phyloP scores from a whole-genome alignment of 768 basidiomycete genomes.

The Xerocomellus amylosporus region DNA sequence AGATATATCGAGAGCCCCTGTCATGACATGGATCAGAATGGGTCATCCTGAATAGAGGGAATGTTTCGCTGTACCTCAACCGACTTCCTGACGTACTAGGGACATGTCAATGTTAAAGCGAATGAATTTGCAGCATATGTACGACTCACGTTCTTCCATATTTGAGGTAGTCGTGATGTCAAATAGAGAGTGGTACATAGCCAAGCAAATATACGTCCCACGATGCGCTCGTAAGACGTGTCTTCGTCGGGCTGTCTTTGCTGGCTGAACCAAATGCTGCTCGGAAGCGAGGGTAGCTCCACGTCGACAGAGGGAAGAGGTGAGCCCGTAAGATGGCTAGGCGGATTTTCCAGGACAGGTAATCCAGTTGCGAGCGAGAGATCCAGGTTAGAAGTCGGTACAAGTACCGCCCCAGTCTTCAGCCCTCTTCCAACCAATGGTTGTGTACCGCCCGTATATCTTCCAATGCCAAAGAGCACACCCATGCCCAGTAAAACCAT shows the following conservation, averaged over 20 bases:
- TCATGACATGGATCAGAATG: constrained; percentile 3
- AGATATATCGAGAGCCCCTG: constrained; percentile 92
- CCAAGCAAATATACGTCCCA: constrained; percentile 95
- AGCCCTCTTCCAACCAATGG: constrained; percentile 27
- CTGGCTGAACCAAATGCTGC: constrained; percentile 1
- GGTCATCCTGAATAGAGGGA: constrained; percentile 1
- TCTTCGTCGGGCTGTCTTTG: constrained; percentile 21
- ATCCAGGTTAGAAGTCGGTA: constrained; percentile 9
- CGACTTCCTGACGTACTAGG: constrained; percentile 82
- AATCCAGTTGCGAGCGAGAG: background rate
- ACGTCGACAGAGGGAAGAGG: constrained; percentile 11
- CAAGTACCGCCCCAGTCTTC: constrained; percentile 50
- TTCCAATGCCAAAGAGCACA: constrained; percentile 67
- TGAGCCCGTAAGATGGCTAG: constrained; percentile 3
- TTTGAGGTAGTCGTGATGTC: constrained; percentile 92
- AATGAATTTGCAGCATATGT: background rate
- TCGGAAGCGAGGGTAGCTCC: constrained; percentile 15
- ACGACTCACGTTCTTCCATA: constrained; percentile 93
- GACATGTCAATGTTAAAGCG: background rate
- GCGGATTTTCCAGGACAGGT: constrained; percentile 13
- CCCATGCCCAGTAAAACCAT: constrained; percentile 83
- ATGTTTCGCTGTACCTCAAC: constrained; percentile 56
- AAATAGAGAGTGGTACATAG: constrained; percentile 89
- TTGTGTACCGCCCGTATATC: constrained; percentile 37
- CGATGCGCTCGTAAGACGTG: constrained; percentile 50